Conservation (phyloP, 371 early-diverging fungal genomes). For the Mortierella sp. region DNA sequence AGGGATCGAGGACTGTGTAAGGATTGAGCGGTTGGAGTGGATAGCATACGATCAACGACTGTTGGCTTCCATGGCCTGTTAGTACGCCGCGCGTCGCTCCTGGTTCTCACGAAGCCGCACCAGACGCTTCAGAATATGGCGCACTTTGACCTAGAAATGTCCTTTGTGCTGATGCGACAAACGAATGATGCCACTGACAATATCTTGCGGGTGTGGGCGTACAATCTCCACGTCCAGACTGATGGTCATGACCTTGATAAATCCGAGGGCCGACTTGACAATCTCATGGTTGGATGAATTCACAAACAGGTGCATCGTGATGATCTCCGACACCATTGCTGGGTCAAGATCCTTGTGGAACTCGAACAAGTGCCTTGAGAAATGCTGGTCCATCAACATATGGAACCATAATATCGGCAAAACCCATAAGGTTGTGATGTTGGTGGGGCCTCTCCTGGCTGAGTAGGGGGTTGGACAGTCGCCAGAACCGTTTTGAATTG, state of each 20-base stretch:
- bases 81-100: no score
- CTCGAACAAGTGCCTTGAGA: constrained; percentile 90
- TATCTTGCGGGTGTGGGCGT: constrained; percentile 69
- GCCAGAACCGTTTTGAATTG: constrained; percentile 73
- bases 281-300: constrained; percentile 88
- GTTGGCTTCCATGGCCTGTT: no score
- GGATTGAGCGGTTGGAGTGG: no score
- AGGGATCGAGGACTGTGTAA: no score
- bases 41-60: no score
- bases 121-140: constrained; percentile 94
- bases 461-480: constrained; percentile 47
- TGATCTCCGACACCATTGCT: constrained; percentile 71
- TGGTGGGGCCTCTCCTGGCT: constrained; percentile 67
- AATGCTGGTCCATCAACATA: constrained; percentile 72
- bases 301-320: constrained; percentile 80
- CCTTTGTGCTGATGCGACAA: constrained; percentile 89
- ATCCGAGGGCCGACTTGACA: constrained; percentile 90
- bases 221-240: constrained; percentile 76
- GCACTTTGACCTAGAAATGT: constrained; percentile 89
- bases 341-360: constrained; percentile 76
- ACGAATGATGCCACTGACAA: constrained; percentile 75
- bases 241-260: constrained; percentile 93
- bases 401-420: constrained; percentile 78
- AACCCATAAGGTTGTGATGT: constrained; percentile 80
- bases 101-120: no score